phyloP scores from a whole-genome alignment of 106 monocot species.

The Chionographis japonica region DNA sequence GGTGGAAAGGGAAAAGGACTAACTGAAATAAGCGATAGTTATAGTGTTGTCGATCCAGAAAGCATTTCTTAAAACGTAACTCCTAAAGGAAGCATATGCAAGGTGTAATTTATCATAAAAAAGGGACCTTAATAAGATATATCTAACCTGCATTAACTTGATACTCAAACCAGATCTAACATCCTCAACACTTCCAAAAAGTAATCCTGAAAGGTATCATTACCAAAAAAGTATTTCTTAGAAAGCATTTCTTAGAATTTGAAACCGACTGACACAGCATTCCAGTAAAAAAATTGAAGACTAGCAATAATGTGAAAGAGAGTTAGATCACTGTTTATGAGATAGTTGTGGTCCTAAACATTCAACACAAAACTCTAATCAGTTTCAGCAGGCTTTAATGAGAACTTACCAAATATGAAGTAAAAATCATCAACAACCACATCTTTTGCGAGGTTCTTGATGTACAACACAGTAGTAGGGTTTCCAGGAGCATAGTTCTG shows the following conservation, averaged over 20 bases:
- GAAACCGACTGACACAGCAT: too few species aligned
- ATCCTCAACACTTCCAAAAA: slow-evolving; percentile 67
- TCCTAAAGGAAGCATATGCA: neutral
- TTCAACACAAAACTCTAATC: neutral
- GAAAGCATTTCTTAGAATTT: neutral
- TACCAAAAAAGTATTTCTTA: neutral
- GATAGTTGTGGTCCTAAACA: neutral
- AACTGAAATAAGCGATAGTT: neutral
- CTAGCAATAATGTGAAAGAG: neutral
- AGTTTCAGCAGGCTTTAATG: neutral
- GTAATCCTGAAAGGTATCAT: slow-evolving; percentile 49
- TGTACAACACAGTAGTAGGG: slow-evolving; percentile 77
- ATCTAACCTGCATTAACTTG: slow-evolving; percentile 91
- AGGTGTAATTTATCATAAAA: neutral
- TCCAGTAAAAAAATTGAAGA: neutral
- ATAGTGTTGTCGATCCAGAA: too few species aligned
- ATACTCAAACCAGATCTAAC: slow-evolving; percentile 52
- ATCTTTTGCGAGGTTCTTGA: slow-evolving; percentile 98
- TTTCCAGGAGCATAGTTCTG: slow-evolving; percentile 91
- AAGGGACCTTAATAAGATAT: neutral
- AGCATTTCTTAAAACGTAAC: too few species aligned
- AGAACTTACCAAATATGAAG: slow-evolving; percentile 84
- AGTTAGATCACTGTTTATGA: neutral
- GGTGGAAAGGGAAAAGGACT: neutral
- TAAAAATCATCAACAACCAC: slow-evolving; percentile 87